Conservation (phyloP, 306 rosid genomes). For the Sicyos baderoa region DNA sequence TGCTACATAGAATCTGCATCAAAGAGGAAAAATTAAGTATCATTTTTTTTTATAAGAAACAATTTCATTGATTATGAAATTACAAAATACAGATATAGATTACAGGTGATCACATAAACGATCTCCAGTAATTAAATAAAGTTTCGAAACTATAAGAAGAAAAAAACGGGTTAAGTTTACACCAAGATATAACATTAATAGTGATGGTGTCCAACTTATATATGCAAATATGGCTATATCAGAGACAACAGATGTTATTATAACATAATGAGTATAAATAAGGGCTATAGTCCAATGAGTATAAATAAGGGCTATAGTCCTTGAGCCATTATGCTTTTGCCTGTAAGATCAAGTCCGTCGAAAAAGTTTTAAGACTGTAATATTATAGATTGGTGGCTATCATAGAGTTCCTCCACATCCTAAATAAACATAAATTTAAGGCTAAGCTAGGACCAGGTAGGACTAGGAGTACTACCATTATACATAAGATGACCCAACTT, state of each 20-base stretch:
- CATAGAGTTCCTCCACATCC: neutral
- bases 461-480: neutral
- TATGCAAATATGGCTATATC: neutral
- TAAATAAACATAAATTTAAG: conserved; percentile 8
- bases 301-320: neutral
- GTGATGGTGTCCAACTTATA: no score
- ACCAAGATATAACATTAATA: no score
- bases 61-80: no score
- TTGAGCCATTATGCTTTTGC: neutral
- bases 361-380: neutral
- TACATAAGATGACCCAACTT: conserved; percentile 4
- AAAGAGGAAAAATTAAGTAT: neutral
- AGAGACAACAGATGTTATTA: neutral
- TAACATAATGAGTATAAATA: conserved; percentile 25
- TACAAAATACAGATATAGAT: no score
- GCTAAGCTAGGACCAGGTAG: conserved; percentile 15
- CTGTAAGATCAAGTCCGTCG: neutral
- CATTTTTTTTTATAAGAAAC: no score
- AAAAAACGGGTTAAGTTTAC: no score
- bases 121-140: no score
- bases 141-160: no score
- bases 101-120: no score
- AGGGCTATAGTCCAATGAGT: neutral
- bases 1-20: conserved; percentile 89
- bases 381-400: neutral